A percentile compares a stretch with the other conserved stretches of the same genome.
Conservation (phyloP, 306 rosid genomes). For the Hippophae gyantsensis region DNA sequence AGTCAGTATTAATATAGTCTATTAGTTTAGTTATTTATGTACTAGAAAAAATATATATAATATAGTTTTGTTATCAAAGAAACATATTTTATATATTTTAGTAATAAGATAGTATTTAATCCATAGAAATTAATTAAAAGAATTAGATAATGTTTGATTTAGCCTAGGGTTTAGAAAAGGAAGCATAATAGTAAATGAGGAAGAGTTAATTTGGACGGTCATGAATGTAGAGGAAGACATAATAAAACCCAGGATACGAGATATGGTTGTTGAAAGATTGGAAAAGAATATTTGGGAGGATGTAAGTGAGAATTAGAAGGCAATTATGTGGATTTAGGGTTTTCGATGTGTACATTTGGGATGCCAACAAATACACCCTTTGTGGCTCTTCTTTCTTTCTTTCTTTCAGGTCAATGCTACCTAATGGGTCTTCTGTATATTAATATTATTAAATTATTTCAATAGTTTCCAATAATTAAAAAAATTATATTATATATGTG, state of each 20-base stretch:
- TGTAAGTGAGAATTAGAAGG: constrained; percentile 47
- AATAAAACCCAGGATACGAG: constrained; percentile 24
- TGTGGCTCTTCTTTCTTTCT: constrained; percentile 13
- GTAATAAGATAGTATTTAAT: too few species aligned
- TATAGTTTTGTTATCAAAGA: too few species aligned
- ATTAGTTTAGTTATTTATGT: too few species aligned
- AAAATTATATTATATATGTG: too few species aligned
- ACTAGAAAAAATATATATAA: too few species aligned
- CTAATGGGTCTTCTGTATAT: too few species aligned
- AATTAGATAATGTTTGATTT: constrained; percentile 10
- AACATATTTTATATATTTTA: too few species aligned
- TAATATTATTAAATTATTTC: too few species aligned
- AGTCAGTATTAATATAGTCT: too few species aligned
- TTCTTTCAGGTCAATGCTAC: too few species aligned
- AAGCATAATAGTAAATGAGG: constrained; percentile 7
- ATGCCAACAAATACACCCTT: constrained; percentile 68
- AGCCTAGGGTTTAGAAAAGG: constrained; percentile 23
- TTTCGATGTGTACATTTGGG: constrained; percentile 14
- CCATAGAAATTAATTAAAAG: too few species aligned
- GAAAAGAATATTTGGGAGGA: constrained; percentile 56
- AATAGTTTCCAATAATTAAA: too few species aligned
- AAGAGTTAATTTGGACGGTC: constrained; percentile 12
- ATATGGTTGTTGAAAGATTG: constrained; percentile 38
- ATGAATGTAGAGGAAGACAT: constrained; percentile 24
- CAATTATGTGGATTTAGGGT: constrained; percentile 31